phyloP scores from a whole-genome alignment of 2,329 filamentous ascomycete species.

The Stagonosporopsis vannaccii region DNA sequence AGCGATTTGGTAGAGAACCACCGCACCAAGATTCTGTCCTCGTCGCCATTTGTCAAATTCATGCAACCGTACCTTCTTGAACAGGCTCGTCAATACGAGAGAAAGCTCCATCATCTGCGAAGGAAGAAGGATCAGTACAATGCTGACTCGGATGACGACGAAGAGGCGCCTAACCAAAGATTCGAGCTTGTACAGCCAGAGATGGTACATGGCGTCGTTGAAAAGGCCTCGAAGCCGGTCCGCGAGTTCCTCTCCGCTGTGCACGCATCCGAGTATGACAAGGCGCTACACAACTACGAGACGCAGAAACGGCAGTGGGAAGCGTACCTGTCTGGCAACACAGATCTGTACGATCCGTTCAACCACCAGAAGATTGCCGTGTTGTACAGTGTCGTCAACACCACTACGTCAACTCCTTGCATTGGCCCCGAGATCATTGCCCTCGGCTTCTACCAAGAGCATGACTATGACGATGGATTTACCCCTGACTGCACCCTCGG shows the following conservation, averaged over 20 bases:
- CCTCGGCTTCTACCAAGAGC: conserved; percentile 92
- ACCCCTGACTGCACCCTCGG: conserved; percentile 89
- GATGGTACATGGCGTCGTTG: conserved; percentile 87
- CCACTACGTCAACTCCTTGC: conserved; percentile 90
- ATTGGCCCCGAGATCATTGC: conserved; percentile 89
- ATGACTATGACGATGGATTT: conserved; percentile 73
- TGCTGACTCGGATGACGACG: conserved; percentile 44
- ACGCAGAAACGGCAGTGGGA: conserved; percentile 98
- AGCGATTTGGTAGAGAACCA: conserved; percentile 94
- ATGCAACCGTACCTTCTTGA: conserved; percentile 92
- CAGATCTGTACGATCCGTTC: conserved; percentile 91
- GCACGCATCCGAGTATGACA: conserved; percentile 96
- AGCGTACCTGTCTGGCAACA: conserved; percentile 86
- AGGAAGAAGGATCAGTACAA: conserved; percentile 77
- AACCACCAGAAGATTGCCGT: conserved; percentile 97
- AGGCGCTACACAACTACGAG: conserved; percentile 89
- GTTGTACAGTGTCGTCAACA: conserved; percentile 92
- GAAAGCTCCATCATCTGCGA: conserved; percentile 81
- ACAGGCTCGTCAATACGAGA: conserved; percentile 89
- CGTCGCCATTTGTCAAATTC: conserved; percentile 96
- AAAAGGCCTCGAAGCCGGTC: conserved; percentile 82
- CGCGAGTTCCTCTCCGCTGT: conserved; percentile 94
- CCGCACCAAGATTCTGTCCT: conserved; percentile 90
- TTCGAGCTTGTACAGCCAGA: conserved; percentile 94
- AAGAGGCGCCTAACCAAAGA: conserved; percentile 61